Evolutionary conservation across 495 filamentous ascomycete genomes (phyloP), one percentile per base, ranked within the genome.

Genomic region (Astrothelium subdiscretum): DNA sequence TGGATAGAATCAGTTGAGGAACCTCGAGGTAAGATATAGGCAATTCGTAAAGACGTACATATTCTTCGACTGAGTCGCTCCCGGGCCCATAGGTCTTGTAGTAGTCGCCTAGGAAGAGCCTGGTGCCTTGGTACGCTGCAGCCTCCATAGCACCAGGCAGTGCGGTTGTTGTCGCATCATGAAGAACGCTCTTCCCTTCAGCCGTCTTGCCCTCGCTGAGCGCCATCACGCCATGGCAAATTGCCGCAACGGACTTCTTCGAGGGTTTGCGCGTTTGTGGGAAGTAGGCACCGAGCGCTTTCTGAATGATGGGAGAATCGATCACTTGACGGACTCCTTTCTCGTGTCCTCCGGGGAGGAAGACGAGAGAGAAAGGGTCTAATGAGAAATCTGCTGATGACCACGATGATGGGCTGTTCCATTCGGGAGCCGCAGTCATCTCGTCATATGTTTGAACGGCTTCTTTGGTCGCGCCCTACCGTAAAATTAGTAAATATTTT

Each of bases 41-140:
- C n/a, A n/a, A n/a, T n/a, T n/a, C n/a, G n/a, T n/a, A n/a, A n/a
- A n/a, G n/a, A n/a, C n/a, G n/a, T n/a, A 81, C 80, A 54, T 72
- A 72, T 20, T 67, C 69, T 61, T 83, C 77, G 5, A 82, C 80
- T 52, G 76, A 71, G 31, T 78, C 77, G 59, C 76, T 80, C 0
- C 78, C 75, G 15, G 76, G 75, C 1, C 80, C 80, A 62, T 80
- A 83, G 2, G 80, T 83, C 72, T 82, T 83, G 64, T 82, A 82
- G 62, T 81, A 83, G 61, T 82, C 80, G 6, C 80, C 80, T 1
- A 83, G 70, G 51, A 81, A 77, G 0, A 70, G 72, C 42, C 79
- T 67, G 1, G 80, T 82, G 1, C 73, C 69, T 76, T 77, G 80
- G 57, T 76, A 83, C 3, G 77, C 75, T 12, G 67, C 60, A 54